Evolutionary conservation across 345 rosid species (phyloP), one percentile per base, ranked within the genome.

Genomic region (Gossypium herbaceum): DNA sequence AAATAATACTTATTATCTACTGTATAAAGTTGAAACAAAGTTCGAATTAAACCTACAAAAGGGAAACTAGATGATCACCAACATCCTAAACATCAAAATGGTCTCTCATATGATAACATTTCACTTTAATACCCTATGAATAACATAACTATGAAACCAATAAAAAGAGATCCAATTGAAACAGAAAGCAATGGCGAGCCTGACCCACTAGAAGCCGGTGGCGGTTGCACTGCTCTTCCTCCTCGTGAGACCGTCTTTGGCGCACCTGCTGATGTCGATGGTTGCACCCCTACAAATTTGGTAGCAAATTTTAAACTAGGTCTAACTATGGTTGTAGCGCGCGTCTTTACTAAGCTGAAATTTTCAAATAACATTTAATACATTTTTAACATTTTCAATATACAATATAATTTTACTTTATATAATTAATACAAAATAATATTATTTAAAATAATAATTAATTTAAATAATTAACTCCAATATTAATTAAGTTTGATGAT

Each of bases 151-250:
- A 73, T 47, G 4, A 78, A 29, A 39, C 81, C 78, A 44, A 59
- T 12, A n/a, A 79, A 66, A 29, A 86, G 48, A 12, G 82, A 66
- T 24, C 73, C 80, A 4, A 75, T 17, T 0, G 83, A 72, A 59
- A 74, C 72, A 16, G 77, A 45, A 7, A 76, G 16, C 43, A 62
- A 25, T 1, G 66, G 20, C 3, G 85, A 79, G n/a, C 76, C 78
- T 9, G 87, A 75, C 29, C 7, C 29, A 20, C 75, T 80, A 5
- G 85, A 84, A 58, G 88, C 57, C 3, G 76, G 85, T 12, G 82
- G 73, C 13, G 85, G 85, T 0, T 78, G 80, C 13, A 1, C 48
- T 13, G 15, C 73, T 5, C 58, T 71, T 5, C 63, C 57, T 48
- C 79, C 76, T 1, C 3, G 57, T 2, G 60, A 3, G n/a, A 13